Evolutionary conservation across 2,329 filamentous ascomycete genomes (phyloP), one percentile per base, ranked within the genome.

Genomic region (Calycina marina): DNA sequence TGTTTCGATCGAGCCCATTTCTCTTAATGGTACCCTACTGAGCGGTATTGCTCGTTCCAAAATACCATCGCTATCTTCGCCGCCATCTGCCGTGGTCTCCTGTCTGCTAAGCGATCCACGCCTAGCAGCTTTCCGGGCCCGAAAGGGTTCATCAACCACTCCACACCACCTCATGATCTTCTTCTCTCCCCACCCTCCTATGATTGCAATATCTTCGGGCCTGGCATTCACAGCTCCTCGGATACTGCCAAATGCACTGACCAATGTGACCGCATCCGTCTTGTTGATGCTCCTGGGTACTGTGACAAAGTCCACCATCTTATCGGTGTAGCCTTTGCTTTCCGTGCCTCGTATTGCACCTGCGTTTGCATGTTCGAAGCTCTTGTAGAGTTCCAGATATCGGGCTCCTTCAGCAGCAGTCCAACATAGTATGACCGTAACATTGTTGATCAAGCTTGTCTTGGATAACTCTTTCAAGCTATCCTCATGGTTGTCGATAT

Each of bases 371-470:
- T 93, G 76, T 57, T 98, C 90, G 48, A 85, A 93, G 1, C 78
- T 82, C 56, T 98, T 98, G 65, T 88, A 96, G 6, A 93, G 63
- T 53, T 96, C 90, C 14, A 98, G 65, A 51, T 98, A 98, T 47
- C 88, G 76, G 0, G 82, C 90, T 2, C 86, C 88, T 60, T 98
- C 90, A 37, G 83, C 79, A 11, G 88, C 82, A 4, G 80, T 88
- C 90, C 90, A 98, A 59, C 84, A 93, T 5, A 96, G 66, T 31
- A 98, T 76, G 9, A 98, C 57, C 2, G 90, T 98, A 25, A 93
- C 72, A 44, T 93, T 86, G 55, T 94, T 93, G 56, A 96, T 74
- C 15, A 96, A 59, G 10, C 81, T 86, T 2, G 86, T 93, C 56
- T 96, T 96, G 39, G 83, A 83, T 6, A 98, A 66, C 52, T 96